These are phyloP conservation scores for Trametes pubescens DNA, from an alignment of 1,284 basidiomycete genomes.

Conservation along the genomic window DNA sequence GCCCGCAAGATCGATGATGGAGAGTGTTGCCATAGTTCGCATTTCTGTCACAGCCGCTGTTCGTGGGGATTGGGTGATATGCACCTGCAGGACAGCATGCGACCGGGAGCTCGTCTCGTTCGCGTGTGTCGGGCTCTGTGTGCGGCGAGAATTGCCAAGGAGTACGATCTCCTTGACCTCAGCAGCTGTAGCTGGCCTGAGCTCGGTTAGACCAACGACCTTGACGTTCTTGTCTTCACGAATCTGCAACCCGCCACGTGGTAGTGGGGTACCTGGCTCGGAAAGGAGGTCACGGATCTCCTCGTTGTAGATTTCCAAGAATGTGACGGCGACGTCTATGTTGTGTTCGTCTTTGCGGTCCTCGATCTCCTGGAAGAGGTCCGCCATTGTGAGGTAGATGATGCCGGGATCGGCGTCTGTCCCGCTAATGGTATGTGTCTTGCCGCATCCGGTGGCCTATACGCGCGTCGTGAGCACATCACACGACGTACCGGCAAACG, in stretches of 20 bases:
- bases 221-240: conserved; percentile 94
- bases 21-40: conserved; percentile 86
- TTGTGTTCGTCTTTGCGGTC: conserved; percentile 84
- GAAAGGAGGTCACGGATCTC: conserved; percentile 95
- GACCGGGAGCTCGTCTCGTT: conserved; percentile 96
- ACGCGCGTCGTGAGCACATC: conserved; percentile 23
- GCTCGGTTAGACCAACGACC: conserved; percentile 84
- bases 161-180: conserved; percentile 94
- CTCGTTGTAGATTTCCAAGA: conserved; percentile 98
- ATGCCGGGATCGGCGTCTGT: conserved; percentile 87
- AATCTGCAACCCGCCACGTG: conserved; percentile 87
- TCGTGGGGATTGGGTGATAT: conserved; percentile 86
- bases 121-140: conserved; percentile 92
- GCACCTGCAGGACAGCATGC: conserved; percentile 95
- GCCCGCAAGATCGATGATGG: conserved; percentile 96
- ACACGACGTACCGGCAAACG: conserved; percentile 16
- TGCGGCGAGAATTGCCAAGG: conserved; percentile 86
- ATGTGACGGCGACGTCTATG: conserved; percentile 89
- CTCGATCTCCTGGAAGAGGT: conserved; percentile 90
- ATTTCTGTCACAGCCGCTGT: conserved; percentile 84
- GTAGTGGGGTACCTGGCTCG: conserved; percentile 69
- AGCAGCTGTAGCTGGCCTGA: conserved; percentile 81
- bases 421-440: conserved; percentile 97
- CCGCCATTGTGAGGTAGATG: conserved; percentile 96
- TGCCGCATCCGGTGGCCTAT: conserved; percentile 97